Evolutionary conservation across 169 alveolate species (phyloP).

Genomic region (Cryptosporidium viatorum): DNA sequence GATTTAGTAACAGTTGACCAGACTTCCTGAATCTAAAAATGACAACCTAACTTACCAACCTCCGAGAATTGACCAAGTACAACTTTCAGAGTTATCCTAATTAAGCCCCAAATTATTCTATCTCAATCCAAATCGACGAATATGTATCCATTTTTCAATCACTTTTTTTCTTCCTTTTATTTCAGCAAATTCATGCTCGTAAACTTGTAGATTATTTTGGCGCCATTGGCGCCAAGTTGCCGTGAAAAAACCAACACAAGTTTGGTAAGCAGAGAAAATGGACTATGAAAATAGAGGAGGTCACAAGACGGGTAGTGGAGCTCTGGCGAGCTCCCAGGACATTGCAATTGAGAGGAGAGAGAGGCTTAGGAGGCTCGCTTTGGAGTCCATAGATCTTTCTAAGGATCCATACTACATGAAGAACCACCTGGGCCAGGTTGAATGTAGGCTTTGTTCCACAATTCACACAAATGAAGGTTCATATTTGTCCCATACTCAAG

Average conservation of each 20-base stretch:
- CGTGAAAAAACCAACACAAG: not conserved
- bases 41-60: not conserved
- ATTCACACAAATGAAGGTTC: constrained; percentile 97
- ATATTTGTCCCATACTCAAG: constrained; percentile 98
- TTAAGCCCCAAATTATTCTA: not conserved
- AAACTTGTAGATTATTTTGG: constrained; percentile 6
- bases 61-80: not conserved
- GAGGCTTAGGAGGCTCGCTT: constrained; percentile 93
- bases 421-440: constrained; percentile 90
- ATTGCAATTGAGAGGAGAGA: constrained; percentile 95
- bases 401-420: constrained; percentile 90
- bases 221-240: constrained; percentile 15
- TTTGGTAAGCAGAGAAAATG: constrained; percentile 80
- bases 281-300: constrained; percentile 97
- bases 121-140: not conserved
- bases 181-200: constrained; percentile 25
- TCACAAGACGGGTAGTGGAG: constrained; percentile 97
- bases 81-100: not conserved
- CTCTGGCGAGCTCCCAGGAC: constrained; percentile 95
- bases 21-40: constrained; percentile 1
- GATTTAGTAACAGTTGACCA: not conserved
- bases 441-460: constrained; percentile 96
- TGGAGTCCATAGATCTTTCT: constrained; percentile 92
- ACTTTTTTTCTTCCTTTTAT: not conserved
- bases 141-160: not conserved